Evolutionary conservation across 2,329 filamentous ascomycete species (phyloP).

Genomic region (Orbilia oligospora): DNA sequence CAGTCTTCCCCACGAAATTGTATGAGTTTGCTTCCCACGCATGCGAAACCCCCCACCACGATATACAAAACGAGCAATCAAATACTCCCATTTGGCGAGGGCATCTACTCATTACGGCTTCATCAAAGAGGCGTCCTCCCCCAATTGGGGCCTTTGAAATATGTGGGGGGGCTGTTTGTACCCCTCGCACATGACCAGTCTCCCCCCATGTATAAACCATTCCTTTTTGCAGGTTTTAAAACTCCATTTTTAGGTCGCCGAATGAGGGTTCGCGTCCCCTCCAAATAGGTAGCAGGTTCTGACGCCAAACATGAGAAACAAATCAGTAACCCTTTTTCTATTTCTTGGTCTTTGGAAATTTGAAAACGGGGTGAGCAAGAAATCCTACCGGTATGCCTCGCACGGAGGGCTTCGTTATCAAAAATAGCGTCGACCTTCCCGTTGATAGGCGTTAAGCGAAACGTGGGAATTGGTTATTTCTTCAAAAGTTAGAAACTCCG

Average conservation of each 20-base stretch:
- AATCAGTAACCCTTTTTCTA: constrained; percentile 9
- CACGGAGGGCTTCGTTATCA: constrained; percentile 48
- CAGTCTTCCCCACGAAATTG: constrained; percentile 36
- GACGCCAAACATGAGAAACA: constrained; percentile 39
- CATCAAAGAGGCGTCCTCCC: constrained; percentile 30
- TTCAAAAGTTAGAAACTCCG: neutral
- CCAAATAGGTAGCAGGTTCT: constrained; percentile 45
- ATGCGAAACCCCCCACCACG: constrained; percentile 27
- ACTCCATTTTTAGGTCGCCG: constrained; percentile 59
- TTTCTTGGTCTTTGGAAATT: constrained; percentile 26
- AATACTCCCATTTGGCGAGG: constrained; percentile 21
- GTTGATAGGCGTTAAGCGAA: constrained; percentile 61
- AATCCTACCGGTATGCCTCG: constrained; percentile 38
- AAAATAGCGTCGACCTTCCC: constrained; percentile 61
- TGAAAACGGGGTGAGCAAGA: neutral
- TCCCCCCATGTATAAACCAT: constrained; percentile 49
- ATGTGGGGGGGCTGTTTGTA: constrained; percentile 36
- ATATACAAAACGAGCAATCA: constrained; percentile 45
- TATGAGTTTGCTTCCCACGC: neutral
- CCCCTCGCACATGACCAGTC: constrained; percentile 60
- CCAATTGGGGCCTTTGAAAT: constrained; percentile 19
- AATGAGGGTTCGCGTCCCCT: constrained; percentile 43
- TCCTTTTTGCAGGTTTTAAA: constrained; percentile 48
- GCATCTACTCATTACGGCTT: constrained; percentile 26
- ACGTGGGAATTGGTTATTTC: constrained; percentile 42